Percentiles rank a stretch among this genome's conserved stretches.
Evolutionary conservation across 306 rosid species (phyloP).

Genomic region (Castanea mollissima): DNA sequence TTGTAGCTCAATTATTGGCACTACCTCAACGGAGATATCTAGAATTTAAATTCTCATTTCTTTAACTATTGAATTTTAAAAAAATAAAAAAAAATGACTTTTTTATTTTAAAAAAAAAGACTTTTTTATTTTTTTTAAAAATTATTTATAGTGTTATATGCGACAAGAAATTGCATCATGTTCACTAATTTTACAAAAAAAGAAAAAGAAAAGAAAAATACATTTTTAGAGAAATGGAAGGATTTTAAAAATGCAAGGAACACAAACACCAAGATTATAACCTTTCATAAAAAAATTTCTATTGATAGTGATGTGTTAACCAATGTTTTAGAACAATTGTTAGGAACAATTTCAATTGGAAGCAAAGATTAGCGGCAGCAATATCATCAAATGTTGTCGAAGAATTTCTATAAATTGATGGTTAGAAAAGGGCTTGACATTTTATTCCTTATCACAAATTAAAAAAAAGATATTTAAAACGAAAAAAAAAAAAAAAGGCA

Average conservation of each 20-base stretch:
- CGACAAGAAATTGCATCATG: neutral
- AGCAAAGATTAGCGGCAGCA: neutral
- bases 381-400: neutral
- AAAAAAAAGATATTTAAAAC: too few relatives aligned
- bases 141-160: too few relatives aligned
- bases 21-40: too few relatives aligned
- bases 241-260: neutral
- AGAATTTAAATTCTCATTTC: too few relatives aligned
- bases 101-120: neutral
- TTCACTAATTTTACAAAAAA: neutral
- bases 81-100: neutral
- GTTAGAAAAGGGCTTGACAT: too few relatives aligned
- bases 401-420: too few relatives aligned
- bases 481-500: too few relatives aligned
- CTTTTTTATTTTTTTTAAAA: neutral
- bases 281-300: neutral
- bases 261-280: neutral
- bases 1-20: too few relatives aligned
- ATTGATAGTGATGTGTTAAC: neutral
- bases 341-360: neutral
- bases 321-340: neutral
- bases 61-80: too few relatives aligned
- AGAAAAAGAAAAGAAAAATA: neutral
- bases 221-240: neutral
- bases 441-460: too few relatives aligned